Evolutionary conservation across 2,329 filamentous ascomycete species (phyloP), one percentile per base, ranked within the genome.

Genomic region (Clonostachys byssicola): DNA sequence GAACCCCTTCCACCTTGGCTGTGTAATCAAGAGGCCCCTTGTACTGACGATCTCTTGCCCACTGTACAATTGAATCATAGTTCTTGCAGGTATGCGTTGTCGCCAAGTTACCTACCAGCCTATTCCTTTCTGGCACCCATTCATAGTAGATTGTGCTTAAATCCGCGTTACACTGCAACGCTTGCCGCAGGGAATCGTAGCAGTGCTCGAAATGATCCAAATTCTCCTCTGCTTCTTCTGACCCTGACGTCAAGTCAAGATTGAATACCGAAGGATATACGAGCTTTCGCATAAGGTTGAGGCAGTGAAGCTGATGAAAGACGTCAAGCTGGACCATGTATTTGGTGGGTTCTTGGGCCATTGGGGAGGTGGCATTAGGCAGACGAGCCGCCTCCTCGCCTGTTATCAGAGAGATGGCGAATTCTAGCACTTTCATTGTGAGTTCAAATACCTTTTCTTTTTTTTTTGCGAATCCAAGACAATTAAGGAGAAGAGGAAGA

Each of bases 381-480:
- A 84, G 72, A 42, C 70, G 71, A 39, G 71, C 60, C 41, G 81
- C 72, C 54, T 81, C 75, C 16, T 71, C 65, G 30, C 71, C 64
- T 4, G 73, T 73, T 49, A 84, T 76, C 70, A 80, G 79, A 52
- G 78, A 77, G 55, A 83, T 78, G 40, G 78, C 78, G 38, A 82
- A 75, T 3, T 54, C 54, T 56, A 30, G 12, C 17, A 6, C 8
- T 12, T 18, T 40, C n/a, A 18, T 23, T 30, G 5, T 3, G 17
- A 30, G 33, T 44, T 10, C 9, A 30, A 30, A 30, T 30, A 4
- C 8, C 23, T 3, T 30, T 9, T 30, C 4, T 30, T 30, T 9
- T 3, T 30, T 9, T 30, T 10, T 30, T 30, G 23, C 23, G 6
- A 6, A 12, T 51, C 34, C 49, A 39, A 13, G n/a, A 33, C 17